Conservation (phyloP, 176 grass and related monocot species). For the Olyra latifolia region DNA sequence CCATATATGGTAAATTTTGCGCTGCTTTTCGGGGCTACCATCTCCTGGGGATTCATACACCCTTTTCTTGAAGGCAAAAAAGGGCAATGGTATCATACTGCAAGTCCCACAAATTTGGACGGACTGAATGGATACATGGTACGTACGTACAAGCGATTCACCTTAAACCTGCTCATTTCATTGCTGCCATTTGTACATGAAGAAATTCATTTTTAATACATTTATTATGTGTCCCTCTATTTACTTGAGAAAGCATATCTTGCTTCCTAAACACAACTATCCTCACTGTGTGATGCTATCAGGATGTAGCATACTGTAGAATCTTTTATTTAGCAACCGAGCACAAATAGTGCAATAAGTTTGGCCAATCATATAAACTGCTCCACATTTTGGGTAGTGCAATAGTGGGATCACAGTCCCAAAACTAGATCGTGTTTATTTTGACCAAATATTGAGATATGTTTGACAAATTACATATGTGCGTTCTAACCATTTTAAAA, state of each 20-base stretch:
- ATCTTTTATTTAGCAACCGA: background rate
- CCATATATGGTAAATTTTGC: constrained; percentile 50
- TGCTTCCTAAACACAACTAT: background rate
- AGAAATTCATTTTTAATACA: background rate
- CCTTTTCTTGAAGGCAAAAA: constrained; percentile 57
- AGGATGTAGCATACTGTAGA: background rate
- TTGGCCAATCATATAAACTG: background rate
- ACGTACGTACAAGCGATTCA: constrained; percentile 21
- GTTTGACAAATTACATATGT: background rate
- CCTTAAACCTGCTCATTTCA: background rate
- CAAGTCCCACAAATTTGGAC: constrained; percentile 34
- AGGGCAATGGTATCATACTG: constrained; percentile 51
- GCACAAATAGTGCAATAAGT: background rate
- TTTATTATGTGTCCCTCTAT: background rate
- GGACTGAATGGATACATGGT: constrained; percentile 74
- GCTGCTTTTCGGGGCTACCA: constrained; percentile 35
- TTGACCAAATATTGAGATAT: background rate
- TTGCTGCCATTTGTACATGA: background rate
- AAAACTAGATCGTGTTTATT: background rate
- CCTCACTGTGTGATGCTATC: too few species aligned
- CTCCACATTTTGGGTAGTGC: background rate
- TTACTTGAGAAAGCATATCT: background rate
- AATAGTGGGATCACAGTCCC: background rate
- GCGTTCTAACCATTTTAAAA: background rate
- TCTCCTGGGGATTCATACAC: constrained; percentile 52